Evolutionary conservation across 345 rosid species (phyloP).

Genomic region (Gossypium ekmanianum): DNA sequence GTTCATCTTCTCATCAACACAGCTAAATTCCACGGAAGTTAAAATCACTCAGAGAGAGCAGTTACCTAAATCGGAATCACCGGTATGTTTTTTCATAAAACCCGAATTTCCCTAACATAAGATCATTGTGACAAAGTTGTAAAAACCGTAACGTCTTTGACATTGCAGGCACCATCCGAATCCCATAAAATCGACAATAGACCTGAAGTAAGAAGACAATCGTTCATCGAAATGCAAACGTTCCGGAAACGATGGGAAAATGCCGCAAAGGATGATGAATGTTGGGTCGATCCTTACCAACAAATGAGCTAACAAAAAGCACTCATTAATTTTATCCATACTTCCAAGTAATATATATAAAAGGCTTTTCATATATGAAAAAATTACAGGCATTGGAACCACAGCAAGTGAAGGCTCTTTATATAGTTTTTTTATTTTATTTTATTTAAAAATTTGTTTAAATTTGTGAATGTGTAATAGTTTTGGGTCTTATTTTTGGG

Average conservation of each 20-base stretch:
- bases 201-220: slow-evolving; percentile 69
- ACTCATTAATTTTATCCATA: slow-evolving; percentile 1
- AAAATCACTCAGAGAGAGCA: slow-evolving; percentile 18
- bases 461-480: background rate
- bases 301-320: slow-evolving; percentile 22
- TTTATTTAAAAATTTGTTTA: no score
- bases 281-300: slow-evolving; percentile 78
- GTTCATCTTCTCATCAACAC: slow-evolving; percentile 7
- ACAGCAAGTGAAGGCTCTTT: background rate
- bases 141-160: background rate
- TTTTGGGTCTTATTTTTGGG: background rate
- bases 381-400: no score
- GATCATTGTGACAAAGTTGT: background rate
- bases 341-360: no score
- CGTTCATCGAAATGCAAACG: slow-evolving; percentile 62
- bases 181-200: slow-evolving; percentile 50
- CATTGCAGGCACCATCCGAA: slow-evolving; percentile 42
- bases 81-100: slow-evolving; percentile 18
- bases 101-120: slow-evolving; percentile 17
- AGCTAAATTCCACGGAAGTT: slow-evolving; percentile 18
- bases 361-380: no score
- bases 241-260: slow-evolving; percentile 66
- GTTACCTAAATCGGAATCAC: slow-evolving; percentile 9
- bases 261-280: slow-evolving; percentile 56
- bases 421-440: background rate